phyloP scores from a whole-genome alignment of 192 early-diverging fungal species.

The Borealophlyctis nickersoniae region DNA sequence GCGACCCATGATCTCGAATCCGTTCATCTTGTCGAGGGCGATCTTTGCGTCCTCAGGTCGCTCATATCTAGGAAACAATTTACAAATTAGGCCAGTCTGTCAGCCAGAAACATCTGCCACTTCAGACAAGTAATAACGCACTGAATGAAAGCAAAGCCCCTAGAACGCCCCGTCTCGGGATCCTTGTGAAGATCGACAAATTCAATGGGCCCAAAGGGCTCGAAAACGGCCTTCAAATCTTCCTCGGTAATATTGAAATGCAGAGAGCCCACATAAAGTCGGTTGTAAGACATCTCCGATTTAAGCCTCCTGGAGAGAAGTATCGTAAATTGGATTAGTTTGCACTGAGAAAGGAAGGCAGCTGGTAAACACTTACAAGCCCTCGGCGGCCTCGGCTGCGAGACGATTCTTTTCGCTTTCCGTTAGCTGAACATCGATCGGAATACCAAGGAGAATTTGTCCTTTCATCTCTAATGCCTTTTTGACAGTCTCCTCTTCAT shows the following conservation, averaged over 20 bases:
- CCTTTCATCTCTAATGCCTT: conserved; percentile 83
- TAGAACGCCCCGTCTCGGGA: conserved; percentile 66
- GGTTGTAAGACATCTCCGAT: conserved; percentile 19
- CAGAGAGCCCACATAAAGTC: conserved; percentile 48
- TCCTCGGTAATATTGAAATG: conserved; percentile 48
- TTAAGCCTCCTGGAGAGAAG: conserved; percentile 11
- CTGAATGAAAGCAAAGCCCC: conserved; percentile 80
- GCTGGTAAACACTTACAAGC: conserved; percentile 13
- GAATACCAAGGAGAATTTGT: conserved; percentile 84
- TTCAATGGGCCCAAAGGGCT: conserved; percentile 81
- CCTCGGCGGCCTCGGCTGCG: conserved; percentile 41
- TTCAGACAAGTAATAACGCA: conserved; percentile 44
- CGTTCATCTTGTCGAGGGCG: conserved; percentile 82
- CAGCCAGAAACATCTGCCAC: background rate
- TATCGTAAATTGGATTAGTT: conserved; percentile 47
- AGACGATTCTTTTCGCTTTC: conserved; percentile 92
- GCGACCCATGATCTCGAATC: conserved; percentile 71
- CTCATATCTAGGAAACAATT: conserved; percentile 47
- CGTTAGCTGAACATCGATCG: conserved; percentile 87
- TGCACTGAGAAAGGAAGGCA: background rate
- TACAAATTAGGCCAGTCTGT: conserved; percentile 15
- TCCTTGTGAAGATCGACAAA: conserved; percentile 78
- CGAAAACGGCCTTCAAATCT: conserved; percentile 78
- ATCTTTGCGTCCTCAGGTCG: conserved; percentile 67
- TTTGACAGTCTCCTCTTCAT: conserved; percentile 75